Evolutionary conservation across 2,329 filamentous ascomycete species (phyloP).

Genomic region (Pseudogymnoascus pannorum): DNA sequence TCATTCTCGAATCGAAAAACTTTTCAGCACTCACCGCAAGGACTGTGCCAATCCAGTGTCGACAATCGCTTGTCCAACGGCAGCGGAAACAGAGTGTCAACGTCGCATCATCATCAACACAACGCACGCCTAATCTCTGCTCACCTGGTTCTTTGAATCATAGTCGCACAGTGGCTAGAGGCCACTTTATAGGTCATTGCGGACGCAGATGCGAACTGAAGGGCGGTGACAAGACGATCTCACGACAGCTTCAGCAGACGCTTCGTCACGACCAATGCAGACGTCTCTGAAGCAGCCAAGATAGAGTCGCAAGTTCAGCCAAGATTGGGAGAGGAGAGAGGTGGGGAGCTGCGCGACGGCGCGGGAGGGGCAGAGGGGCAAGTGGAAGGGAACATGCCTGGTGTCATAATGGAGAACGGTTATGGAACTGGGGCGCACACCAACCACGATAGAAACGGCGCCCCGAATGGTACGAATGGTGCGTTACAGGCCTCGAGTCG

Average conservation of each 20-base stretch:
- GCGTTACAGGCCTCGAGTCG: constrained; percentile 22
- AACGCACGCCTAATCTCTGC: background rate
- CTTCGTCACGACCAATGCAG: constrained; percentile 8
- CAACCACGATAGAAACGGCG: constrained; percentile 47
- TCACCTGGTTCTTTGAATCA: background rate
- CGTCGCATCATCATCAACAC: constrained; percentile 5
- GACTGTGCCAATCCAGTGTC: background rate
- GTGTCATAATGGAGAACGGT: constrained; percentile 50
- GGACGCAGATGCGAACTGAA: constrained; percentile 1
- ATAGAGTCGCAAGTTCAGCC: constrained; percentile 28
- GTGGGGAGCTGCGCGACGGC: constrained; percentile 22
- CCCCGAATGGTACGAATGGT: constrained; percentile 40
- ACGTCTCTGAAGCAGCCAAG: constrained; percentile 22
- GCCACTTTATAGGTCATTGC: background rate
- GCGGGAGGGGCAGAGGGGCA: constrained; percentile 20
- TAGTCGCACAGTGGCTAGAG: constrained; percentile 4
- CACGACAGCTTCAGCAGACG: constrained; percentile 4
- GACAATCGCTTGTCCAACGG: background rate
- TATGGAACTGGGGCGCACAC: constrained; percentile 45
- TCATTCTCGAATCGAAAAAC: background rate
- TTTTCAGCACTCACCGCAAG: background rate
- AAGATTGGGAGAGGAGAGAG: constrained; percentile 22
- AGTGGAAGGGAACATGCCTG: constrained; percentile 38
- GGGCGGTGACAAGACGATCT: background rate
- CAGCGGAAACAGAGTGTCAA: background rate